Percentiles rank a stretch among this genome's conserved stretches.
Evolutionary conservation across 2,329 filamentous ascomycete species (phyloP).

Genomic region (Byssoonygena ceratinophila): DNA sequence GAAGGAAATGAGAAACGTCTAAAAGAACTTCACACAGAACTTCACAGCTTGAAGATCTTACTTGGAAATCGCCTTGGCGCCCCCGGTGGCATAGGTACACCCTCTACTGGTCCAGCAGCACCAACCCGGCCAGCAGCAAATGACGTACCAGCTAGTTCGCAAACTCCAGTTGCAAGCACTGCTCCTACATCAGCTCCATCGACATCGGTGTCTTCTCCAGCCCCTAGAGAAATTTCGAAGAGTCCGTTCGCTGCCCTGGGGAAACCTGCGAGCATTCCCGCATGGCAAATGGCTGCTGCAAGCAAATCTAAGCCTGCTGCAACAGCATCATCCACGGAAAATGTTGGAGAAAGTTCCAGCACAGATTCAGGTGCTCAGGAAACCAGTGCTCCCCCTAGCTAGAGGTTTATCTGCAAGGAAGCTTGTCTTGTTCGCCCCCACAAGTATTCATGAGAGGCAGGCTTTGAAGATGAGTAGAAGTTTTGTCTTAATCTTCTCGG

Average conservation of each 20-base stretch:
- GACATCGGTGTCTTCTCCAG: slow-evolving; percentile 23
- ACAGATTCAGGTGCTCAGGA: not conserved
- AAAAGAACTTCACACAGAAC: slow-evolving; percentile 73
- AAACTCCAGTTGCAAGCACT: slow-evolving; percentile 15
- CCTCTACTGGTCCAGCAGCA: slow-evolving; percentile 22
- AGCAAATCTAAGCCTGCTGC: slow-evolving; percentile 38
- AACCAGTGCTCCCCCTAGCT: slow-evolving; percentile 2
- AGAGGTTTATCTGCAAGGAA: not conserved
- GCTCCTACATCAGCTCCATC: slow-evolving; percentile 23
- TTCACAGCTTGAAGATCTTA: slow-evolving; percentile 85
- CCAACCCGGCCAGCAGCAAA: slow-evolving; percentile 22
- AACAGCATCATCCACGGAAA: slow-evolving; percentile 21
- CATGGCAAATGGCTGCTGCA: slow-evolving; percentile 66
- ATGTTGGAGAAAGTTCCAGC: slow-evolving; percentile 18
- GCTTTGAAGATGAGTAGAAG: not conserved
- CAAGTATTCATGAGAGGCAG: not conserved
- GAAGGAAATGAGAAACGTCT: slow-evolving; percentile 69
- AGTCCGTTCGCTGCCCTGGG: slow-evolving; percentile 43
- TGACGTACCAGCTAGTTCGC: slow-evolving; percentile 20
- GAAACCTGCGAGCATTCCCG: slow-evolving; percentile 57
- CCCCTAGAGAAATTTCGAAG: slow-evolving; percentile 23
- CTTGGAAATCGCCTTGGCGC: slow-evolving; percentile 54
- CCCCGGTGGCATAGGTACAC: slow-evolving; percentile 22
- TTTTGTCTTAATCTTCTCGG: not conserved
- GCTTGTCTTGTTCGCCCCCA: not conserved